Evolutionary conservation across 1,139 yeast genomes (phyloP), one percentile per base, ranked within the genome.

Genomic region (Yamadazyma diddensiae): DNA sequence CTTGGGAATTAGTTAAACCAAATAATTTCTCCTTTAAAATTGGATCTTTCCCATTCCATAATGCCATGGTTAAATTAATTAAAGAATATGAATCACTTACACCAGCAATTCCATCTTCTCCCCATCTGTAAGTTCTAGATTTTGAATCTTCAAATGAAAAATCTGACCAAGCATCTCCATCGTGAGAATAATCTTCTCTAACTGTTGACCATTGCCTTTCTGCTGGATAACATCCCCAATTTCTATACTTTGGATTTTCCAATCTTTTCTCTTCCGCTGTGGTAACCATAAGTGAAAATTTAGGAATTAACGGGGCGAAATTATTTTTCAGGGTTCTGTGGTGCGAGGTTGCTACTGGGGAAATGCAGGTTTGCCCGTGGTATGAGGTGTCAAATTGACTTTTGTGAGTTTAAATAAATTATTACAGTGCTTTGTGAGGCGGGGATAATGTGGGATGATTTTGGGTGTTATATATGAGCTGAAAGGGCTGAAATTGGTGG

Each of bases 171-270:
- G 97, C 97, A 47, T 88, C 92, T 28, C 97, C 97, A 49, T 82
- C 72, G 30, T 59, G 65, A 1, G 95, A 84, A 58, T 90, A 90
- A 55, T 90, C 97, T 58, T 90, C 97, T 41, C 97, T 68, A 7
- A 92, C 97, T 0, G 95, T 84, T 17, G 94, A 86, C 97, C 97
- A 90, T 47, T 86, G 87, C 39, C 97, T 73, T 57, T 90, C 97
- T 30, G 90, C 79, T 32, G 88, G 71, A 51, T 87, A 90, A 5
- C 95, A 92, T 8, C 97, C 97, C 95, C 96, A 90, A 42, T 84
- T 73, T 49, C 82, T 77, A 86, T 94, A 86, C 34, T 61, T 60
- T 33, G 74, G 73, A 33, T 69, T 61, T 37, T 70, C 69, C 30
- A 88, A 70, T 35, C 95, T 72, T 38, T 62, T 63, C 57, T 85